These are phyloP conservation scores for Candida stauntonica DNA, from an alignment of 805 yeast species.

Conservation along the genomic window DNA sequence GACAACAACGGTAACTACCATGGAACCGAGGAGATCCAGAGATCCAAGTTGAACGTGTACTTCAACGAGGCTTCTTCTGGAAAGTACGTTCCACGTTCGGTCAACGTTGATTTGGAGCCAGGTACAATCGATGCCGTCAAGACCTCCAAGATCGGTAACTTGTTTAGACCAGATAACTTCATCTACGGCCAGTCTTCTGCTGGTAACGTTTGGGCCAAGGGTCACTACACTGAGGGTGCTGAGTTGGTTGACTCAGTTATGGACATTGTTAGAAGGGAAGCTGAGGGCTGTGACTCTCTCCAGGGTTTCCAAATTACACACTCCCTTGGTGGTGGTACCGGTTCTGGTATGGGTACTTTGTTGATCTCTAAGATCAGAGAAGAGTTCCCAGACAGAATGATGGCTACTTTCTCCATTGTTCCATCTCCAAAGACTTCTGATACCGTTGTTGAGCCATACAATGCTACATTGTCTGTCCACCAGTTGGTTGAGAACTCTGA, in stretches of 20 bases:
- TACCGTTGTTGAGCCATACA: slow-evolving; percentile 97
- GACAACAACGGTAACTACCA: slow-evolving; percentile 72
- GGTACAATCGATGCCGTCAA: slow-evolving; percentile 97
- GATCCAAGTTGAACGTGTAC: slow-evolving; percentile 93
- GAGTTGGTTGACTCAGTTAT: slow-evolving; percentile 89
- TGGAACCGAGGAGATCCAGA: slow-evolving; percentile 52
- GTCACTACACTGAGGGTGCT: slow-evolving; percentile 97
- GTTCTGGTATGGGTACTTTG: slow-evolving; percentile 95
- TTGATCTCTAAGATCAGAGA: slow-evolving; percentile 86
- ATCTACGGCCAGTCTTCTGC: slow-evolving; percentile 98
- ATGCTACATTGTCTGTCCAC: slow-evolving; percentile 94
- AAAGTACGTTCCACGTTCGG: slow-evolving; percentile 95
- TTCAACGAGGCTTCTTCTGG: slow-evolving; percentile 95
- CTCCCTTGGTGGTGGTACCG: slow-evolving; percentile 99
- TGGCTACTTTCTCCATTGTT: slow-evolving; percentile 95
- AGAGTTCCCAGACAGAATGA: slow-evolving; percentile 95
- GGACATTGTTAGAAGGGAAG: slow-evolving; percentile 93
- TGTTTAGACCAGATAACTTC: slow-evolving; percentile 97
- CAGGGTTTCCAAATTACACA: slow-evolving; percentile 97
- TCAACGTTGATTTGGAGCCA: slow-evolving; percentile 96
- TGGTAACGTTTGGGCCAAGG: slow-evolving; percentile 97
- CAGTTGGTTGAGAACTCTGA: slow-evolving; percentile 97
- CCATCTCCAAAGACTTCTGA: slow-evolving; percentile 98
- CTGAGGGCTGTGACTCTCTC: slow-evolving; percentile 95
- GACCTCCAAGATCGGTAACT: slow-evolving; percentile 83